Evolutionary conservation across 305 asterid species (phyloP), one percentile per base, ranked within the genome.

Genomic region (Striga hermonthica): DNA sequence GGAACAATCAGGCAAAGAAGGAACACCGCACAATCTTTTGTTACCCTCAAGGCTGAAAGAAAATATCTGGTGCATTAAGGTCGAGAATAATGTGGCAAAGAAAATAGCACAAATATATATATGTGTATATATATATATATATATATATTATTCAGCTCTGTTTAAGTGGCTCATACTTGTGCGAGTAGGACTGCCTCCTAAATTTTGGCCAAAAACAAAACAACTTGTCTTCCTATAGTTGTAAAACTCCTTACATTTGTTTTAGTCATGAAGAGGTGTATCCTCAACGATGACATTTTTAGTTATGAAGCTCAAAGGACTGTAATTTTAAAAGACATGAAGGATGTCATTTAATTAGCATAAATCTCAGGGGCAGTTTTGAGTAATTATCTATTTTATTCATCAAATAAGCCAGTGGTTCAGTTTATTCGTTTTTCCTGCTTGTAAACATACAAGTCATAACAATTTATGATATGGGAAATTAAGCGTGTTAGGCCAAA

Each of bases 1-100:
- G 0, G 97, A 80, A 57, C 99, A 93, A 69, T 85, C 72, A 0
- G 95, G 95, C 60, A 93, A 78, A 47, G 95, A 66, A 22, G 99
- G 96, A 57, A 79, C 95, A 9, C 99, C 96, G 48, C 97, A 93
- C 72, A 93, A 77, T 66, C 96, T 90, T 79, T 88, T 86, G 78
- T 93, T 93, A 64, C 86, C 89, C 48, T 84, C 81, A 59, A 93
- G 88, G 75, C 99, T 93, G 86, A 65, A 50, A 68, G 73, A 78
- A 39, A 43, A 47, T 75, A 40, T 43, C 47, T 3, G 55, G 71
- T 43, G 5, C 4, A 12, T 12, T 60, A 64, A 60, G 59, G 57
- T 66, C 58, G 11, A 70, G 39, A 38, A 43, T 6, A 28, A 7
- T 7, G 28, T 16, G 58, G 34, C 57, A 3, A 4, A 16, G 31